These are phyloP conservation scores for Lentinus brumalis DNA, from an alignment of 768 basidiomycete species.

Conservation along the genomic window DNA sequence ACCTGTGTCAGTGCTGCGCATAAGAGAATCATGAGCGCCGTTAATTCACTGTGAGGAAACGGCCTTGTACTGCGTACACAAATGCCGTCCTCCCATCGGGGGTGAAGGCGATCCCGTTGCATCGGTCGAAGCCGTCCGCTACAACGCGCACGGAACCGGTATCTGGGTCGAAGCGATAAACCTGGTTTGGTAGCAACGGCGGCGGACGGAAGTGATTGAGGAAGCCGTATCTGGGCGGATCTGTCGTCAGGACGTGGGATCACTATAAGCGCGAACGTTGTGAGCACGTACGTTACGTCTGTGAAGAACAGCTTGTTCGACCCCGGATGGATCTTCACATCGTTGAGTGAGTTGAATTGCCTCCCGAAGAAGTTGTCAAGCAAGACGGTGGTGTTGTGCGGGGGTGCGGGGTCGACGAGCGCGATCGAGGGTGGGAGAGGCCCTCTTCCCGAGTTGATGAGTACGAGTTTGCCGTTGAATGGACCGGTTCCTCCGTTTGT, in stretches of 20 bases:
- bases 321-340: constrained; percentile 69
- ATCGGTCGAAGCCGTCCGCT: constrained; percentile 73
- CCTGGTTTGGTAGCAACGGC: constrained; percentile 71
- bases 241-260: neutral
- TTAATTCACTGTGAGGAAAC: neutral
- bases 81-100: constrained; percentile 65
- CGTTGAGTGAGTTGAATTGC: constrained; percentile 83
- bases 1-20: constrained; percentile 54
- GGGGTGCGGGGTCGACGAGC: constrained; percentile 62
- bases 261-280: neutral
- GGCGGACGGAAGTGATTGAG: constrained; percentile 65
- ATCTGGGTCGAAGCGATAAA: constrained; percentile 73
- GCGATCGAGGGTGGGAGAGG: constrained; percentile 61
- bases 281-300: constrained; percentile 54
- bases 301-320: constrained; percentile 76
- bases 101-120: constrained; percentile 78
- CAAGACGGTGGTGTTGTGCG: constrained; percentile 67
- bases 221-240: constrained; percentile 55
- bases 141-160: constrained; percentile 69
- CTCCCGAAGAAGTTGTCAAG: constrained; percentile 80
- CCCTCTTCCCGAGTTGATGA: constrained; percentile 69
- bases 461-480: constrained; percentile 56
- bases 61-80: constrained; percentile 42
- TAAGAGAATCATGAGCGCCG: constrained; percentile 13
- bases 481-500: constrained; percentile 72